Base-by-base conservation (phyloP, 495 filamentous ascomycete species). In the Hypoxylon fragiforme region DNA sequence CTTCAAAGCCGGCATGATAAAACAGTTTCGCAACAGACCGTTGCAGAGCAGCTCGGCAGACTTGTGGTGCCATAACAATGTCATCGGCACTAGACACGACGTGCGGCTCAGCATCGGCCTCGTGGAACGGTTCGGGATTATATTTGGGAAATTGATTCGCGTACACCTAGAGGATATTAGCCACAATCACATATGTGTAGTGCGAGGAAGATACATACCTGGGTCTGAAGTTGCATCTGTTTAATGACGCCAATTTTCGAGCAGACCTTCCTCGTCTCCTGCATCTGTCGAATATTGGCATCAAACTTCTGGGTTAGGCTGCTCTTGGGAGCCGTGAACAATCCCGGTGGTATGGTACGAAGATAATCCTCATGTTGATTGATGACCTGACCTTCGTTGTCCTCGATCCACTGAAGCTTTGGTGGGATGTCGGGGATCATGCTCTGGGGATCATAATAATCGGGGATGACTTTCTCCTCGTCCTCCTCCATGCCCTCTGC, bases 131-230 rank as follows among this genome's bases (percentile, higher is more conserved):
- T 67, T 92, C 88, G 2, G 91, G 90, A 35, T 97, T 85, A 65
- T 97, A 96, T 71, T 97, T 97, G 57, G 91, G 90, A 58, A 99
- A 97, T 67, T 99, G 94, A 63, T 97, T 97, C 63, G 90, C 85
- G 67, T 97, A 98, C 77, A 96, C 91, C 90, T 95, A 61, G 41
- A 46, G 30, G 20, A 50, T 13, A 31, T 62, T 24, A 49, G 64
- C 55, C 24, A 47, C 12, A 49, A 9, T 44, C 19, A 9, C 21
- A 15, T 35, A 14, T 12, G 28, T 22, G 15, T 12, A 21, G 50
- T 15, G 42, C 1, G 7, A 6, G 19, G 7, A 36, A 24, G 28
- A 44, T 39, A 59, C 76, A 59, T 84, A 92, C 91, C 82, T 96
- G 94, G 37, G 91, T 87, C 65, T 99, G 95, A 22, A 96, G 77